Evolutionary conservation across 148 eudicot species (phyloP), one percentile per base, ranked within the genome.

Genomic region (Fagopyrum homotropicum): DNA sequence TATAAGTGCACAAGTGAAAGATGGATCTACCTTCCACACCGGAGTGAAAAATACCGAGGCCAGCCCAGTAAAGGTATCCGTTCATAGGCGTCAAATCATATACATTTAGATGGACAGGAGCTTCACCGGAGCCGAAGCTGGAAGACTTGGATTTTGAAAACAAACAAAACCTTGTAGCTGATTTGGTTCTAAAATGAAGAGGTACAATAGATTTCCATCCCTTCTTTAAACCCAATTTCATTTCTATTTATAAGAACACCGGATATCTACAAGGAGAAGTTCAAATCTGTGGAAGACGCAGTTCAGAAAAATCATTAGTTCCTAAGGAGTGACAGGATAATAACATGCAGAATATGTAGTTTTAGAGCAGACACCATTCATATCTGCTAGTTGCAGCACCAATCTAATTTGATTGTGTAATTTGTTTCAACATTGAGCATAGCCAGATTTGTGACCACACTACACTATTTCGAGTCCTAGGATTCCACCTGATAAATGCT

Each of bases 1-100:
- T 1, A 35, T 35, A 35, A 35, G 70, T 29, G 70, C 5, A 1
- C 45, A 12, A 68, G 47, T 30, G 72, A 35, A 40, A 19, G 29
- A 5, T 57, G 4, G 11, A 57, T 68, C 8, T 86, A 94, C 98
- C 97, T 89, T 94, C 97, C 40, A 93, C 98, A 35, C 97, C 97
- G 66, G 98, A 91, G 79, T 94, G 98, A 82, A 91, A 94, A 56
- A 91, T 86, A 64, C 98, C 98, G 49, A 91, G 84, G 75, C 98
- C 97, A 75, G 91, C 93, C 98, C 98, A 94, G 64, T 90, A 91
- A 45, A 88, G 89, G 74, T 93, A 93, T 69, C 93, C 91, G 56
- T 93, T 93, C 80, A 91, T 87, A 59, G 97, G 94, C 48, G 98
- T 91, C 72, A 92, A 81, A 78, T 92, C 97, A 78, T 92, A 90